Conservation (phyloP, 305 asterid species). For the Fraxinus platypoda region DNA sequence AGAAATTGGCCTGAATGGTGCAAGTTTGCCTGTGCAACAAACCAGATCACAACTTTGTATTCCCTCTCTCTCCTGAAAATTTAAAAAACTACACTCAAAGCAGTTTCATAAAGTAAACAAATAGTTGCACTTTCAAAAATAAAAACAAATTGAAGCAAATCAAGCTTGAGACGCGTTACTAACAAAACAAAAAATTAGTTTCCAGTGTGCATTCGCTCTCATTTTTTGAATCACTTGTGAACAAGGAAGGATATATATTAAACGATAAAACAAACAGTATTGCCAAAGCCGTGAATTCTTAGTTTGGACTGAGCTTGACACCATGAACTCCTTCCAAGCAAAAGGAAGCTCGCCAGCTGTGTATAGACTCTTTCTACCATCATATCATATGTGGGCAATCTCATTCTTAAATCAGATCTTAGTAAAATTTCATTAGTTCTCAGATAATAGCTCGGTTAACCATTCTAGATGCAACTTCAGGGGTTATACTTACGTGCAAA, state of each 20-base stretch:
- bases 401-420: constrained; percentile 81
- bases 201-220: neutral
- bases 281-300: constrained; percentile 25
- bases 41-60: constrained; percentile 78
- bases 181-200: neutral
- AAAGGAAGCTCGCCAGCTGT: constrained; percentile 98
- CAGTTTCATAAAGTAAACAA: neutral
- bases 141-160: neutral
- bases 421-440: constrained; percentile 69
- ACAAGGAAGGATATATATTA: neutral
- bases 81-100: neutral
- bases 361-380: constrained; percentile 86
- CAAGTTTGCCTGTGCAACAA: constrained; percentile 78
- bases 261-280: constrained; percentile 7
- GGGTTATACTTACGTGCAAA: constrained; percentile 76
- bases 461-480: constrained; percentile 81
- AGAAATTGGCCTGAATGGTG: constrained; percentile 89
- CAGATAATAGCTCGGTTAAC: constrained; percentile 82
- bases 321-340: constrained; percentile 75
- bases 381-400: constrained; percentile 94
- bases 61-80: constrained; percentile 75
- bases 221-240: neutral
- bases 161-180: neutral
- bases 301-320: constrained; percentile 89
- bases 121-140: neutral